Evolutionary conservation across 352 stramenopile species (phyloP).

Genomic region (Hyaloperonospora arabidopsidis): DNA sequence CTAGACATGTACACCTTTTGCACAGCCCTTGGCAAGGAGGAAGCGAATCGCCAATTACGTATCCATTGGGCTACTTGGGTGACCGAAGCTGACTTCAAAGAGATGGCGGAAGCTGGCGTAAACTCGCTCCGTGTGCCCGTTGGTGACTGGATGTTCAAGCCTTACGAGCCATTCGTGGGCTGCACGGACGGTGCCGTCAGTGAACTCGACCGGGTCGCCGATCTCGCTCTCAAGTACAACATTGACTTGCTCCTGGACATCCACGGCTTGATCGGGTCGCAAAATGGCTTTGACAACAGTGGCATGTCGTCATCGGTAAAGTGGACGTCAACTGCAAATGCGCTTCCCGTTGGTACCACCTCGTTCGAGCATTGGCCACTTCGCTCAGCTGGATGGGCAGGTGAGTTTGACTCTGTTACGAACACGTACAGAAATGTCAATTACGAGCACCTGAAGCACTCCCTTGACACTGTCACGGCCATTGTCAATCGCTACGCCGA

Average conservation of each 20-base stretch:
- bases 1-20: slow-evolving; percentile 91
- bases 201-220: slow-evolving; percentile 80
- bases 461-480: slow-evolving; percentile 72
- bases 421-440: slow-evolving; percentile 87
- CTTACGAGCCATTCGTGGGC: slow-evolving; percentile 88
- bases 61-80: slow-evolving; percentile 92
- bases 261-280: slow-evolving; percentile 84
- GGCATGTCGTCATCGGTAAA: slow-evolving; percentile 53
- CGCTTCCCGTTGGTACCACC: slow-evolving; percentile 8
- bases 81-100: slow-evolving; percentile 83
- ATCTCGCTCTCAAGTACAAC: slow-evolving; percentile 77
- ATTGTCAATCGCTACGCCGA: slow-evolving; percentile 84
- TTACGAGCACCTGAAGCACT: slow-evolving; percentile 85
- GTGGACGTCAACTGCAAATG: slow-evolving; percentile 15
- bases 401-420: slow-evolving; percentile 73
- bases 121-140: slow-evolving; percentile 30
- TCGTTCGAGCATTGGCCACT: slow-evolving; percentile 31
- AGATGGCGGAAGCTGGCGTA: slow-evolving; percentile 38
- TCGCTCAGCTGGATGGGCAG: slow-evolving; percentile 84
- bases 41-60: slow-evolving; percentile 88
- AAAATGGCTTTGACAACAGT: slow-evolving; percentile 95
- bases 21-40: slow-evolving; percentile 65
- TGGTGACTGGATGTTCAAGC: slow-evolving; percentile 91
- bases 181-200: slow-evolving; percentile 89
- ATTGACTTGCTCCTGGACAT: slow-evolving; percentile 88